Conservation (phyloP, 148 eudicot genomes). For the Cornus kousa region DNA sequence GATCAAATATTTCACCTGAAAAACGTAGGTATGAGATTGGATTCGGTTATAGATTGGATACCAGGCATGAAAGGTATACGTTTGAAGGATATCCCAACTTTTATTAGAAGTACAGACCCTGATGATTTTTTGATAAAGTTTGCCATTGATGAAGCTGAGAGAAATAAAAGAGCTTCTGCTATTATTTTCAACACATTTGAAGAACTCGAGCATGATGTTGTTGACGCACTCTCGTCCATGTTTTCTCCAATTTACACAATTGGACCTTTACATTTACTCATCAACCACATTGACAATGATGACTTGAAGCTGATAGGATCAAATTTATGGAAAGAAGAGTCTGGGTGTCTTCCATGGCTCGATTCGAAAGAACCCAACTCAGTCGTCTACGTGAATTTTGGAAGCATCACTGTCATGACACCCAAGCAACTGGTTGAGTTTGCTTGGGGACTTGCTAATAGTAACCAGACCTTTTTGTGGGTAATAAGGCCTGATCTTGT, state of each 20-base stretch:
- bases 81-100: constrained; percentile 29
- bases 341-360: constrained; percentile 27
- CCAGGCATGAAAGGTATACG: constrained; percentile 28
- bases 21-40: constrained; percentile 21
- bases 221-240: constrained; percentile 11
- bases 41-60: constrained; percentile 21
- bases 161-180: constrained; percentile 17
- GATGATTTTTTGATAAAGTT: constrained; percentile 18
- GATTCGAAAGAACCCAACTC: constrained; percentile 22
- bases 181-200: constrained; percentile 26
- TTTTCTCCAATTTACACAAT: constrained; percentile 23
- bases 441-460: constrained; percentile 35
- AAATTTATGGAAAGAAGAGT: constrained; percentile 35
- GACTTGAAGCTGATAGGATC: constrained; percentile 6
- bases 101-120: constrained; percentile 21
- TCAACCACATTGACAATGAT: not conserved
- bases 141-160: not conserved
- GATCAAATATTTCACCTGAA: not conserved
- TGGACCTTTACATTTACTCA: constrained; percentile 28
- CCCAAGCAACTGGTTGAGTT: constrained; percentile 22
- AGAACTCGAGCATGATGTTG: constrained; percentile 7
- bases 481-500: constrained; percentile 31
- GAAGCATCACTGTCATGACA: constrained; percentile 31
- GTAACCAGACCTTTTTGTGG: constrained; percentile 29
- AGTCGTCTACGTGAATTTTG: constrained; percentile 34